A percentile compares a stretch with the other conserved stretches of the same genome.
phyloP scores from a whole-genome alignment of 139 green algal species.

The Deuterostichococcus epilithicus region DNA sequence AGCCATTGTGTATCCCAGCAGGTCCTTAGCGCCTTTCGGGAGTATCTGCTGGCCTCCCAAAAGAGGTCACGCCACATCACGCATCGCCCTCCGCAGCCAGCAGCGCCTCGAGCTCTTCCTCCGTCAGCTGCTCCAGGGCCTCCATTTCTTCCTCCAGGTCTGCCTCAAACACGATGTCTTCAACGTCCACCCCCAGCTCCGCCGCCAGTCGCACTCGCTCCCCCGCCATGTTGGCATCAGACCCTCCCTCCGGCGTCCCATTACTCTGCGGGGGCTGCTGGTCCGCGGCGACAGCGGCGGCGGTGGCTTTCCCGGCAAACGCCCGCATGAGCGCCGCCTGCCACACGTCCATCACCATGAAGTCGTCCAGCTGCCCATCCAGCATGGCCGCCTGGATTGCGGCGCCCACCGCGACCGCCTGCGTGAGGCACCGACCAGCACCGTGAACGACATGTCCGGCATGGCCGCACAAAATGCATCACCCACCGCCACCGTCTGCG shows the following conservation, averaged over 20 bases:
- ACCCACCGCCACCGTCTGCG: too few species aligned
- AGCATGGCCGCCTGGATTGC: slow-evolving; percentile 82
- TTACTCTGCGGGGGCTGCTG: too few species aligned
- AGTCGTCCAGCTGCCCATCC: slow-evolving; percentile 64
- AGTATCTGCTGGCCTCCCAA: too few species aligned
- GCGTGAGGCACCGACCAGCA: neutral
- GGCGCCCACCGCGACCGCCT: slow-evolving; percentile 79
- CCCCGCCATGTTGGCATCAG: slow-evolving; percentile 8
- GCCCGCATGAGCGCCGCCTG: slow-evolving; percentile 80
- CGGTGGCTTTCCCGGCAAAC: slow-evolving; percentile 33
- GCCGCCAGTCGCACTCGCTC: neutral
- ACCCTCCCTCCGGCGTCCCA: slow-evolving; percentile 16
- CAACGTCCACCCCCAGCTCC: neutral
- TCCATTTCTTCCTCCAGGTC: slow-evolving; percentile 1
- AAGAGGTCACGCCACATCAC: too few species aligned
- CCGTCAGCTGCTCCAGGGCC: neutral
- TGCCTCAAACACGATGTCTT: slow-evolving; percentile 1
- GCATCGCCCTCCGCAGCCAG: neutral
- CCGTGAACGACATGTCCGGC: too few species aligned
- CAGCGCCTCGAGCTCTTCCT: slow-evolving; percentile 2
- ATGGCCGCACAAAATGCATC: too few species aligned
- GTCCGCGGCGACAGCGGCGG: too few species aligned
- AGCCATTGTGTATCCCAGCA: too few species aligned
- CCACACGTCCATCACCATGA: slow-evolving; percentile 78
- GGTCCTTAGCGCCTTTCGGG: too few species aligned